Evolutionary conservation across 2,329 filamentous ascomycete species (phyloP).

Genomic region (Ceratocystis cacaofunesta): DNA sequence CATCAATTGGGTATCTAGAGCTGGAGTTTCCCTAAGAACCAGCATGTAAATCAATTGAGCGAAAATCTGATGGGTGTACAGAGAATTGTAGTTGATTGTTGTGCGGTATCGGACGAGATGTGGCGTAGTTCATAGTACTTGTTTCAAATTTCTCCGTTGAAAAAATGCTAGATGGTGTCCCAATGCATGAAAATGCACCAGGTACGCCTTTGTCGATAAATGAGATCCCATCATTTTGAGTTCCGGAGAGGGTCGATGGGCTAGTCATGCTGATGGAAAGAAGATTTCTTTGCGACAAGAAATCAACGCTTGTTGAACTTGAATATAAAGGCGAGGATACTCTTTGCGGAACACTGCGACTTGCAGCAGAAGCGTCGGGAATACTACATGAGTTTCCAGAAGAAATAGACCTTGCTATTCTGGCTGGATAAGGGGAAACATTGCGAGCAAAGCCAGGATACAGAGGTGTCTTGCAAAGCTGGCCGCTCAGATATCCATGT

Average conservation of each 20-base stretch:
- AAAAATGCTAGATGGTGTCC: neutral
- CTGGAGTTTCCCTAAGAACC: neutral
- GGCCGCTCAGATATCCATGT: neutral
- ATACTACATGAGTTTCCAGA: conserved; percentile 1
- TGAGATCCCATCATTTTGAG: neutral
- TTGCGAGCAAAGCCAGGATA: neutral
- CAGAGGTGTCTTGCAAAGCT: neutral
- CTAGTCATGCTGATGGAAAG: neutral
- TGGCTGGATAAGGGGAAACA: neutral
- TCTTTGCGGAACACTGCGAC: conserved; percentile 8
- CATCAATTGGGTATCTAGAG: neutral
- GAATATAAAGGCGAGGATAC: neutral
- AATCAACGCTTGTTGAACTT: conserved; percentile 14
- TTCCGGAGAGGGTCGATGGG: neutral
- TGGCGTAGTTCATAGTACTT: neutral
- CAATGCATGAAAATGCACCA: neutral
- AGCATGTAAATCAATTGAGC: neutral
- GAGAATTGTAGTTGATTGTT: neutral
- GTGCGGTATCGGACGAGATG: neutral
- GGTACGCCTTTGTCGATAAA: neutral
- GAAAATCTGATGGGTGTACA: neutral
- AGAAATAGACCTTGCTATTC: neutral
- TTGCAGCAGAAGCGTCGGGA: conserved; percentile 6
- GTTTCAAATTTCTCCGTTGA: neutral
- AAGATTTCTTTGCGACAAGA: conserved; percentile 4